Evolutionary conservation across 1,139 yeast genomes (phyloP).

Genomic region (Scheffersomyces quercinus): DNA sequence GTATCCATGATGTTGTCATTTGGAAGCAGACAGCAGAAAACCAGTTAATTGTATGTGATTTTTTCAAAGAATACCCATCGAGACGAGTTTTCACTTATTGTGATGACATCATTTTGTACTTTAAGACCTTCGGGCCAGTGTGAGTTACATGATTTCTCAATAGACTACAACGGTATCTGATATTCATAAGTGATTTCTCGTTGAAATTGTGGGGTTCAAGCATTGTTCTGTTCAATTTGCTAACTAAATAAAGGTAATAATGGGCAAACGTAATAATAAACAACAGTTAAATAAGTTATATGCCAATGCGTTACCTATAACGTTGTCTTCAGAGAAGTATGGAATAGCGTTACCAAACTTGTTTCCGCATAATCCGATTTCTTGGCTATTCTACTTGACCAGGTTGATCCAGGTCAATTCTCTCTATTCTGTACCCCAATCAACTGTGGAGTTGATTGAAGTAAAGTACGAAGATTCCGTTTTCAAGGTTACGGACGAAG

Average conservation of each 20-base stretch:
- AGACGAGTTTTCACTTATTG: conserved; percentile 9
- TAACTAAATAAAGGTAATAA: conserved; percentile 15
- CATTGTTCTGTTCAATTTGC: conserved; percentile 5
- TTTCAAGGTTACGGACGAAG: conserved; percentile 46
- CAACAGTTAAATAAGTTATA: conserved; percentile 34
- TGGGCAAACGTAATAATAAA: conserved; percentile 25
- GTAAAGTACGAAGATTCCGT: conserved; percentile 32
- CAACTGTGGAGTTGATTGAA: conserved; percentile 16
- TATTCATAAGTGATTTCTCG: conserved; percentile 3
- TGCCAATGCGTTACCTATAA: conserved; percentile 51
- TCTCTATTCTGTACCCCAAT: conserved; percentile 29
- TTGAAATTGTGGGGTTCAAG: not conserved
- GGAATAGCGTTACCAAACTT: conserved; percentile 45
- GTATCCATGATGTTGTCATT: no score
- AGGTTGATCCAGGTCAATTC: conserved; percentile 27
- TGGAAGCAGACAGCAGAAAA: no score
- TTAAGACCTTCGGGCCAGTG: conserved; percentile 57
- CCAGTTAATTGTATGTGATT: conserved; percentile 7
- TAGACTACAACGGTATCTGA: conserved; percentile 99
- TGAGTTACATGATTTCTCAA: conserved; percentile 79
- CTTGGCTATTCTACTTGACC: conserved; percentile 52
- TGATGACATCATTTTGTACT: conserved; percentile 57
- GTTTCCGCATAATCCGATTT: conserved; percentile 58
- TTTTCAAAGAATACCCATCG: not conserved
- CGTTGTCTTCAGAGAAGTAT: conserved; percentile 34